Percentiles rank a stretch among this genome's conserved stretches.
phyloP scores from a whole-genome alignment of 768 basidiomycete species.

The Kondoa subrosea region DNA sequence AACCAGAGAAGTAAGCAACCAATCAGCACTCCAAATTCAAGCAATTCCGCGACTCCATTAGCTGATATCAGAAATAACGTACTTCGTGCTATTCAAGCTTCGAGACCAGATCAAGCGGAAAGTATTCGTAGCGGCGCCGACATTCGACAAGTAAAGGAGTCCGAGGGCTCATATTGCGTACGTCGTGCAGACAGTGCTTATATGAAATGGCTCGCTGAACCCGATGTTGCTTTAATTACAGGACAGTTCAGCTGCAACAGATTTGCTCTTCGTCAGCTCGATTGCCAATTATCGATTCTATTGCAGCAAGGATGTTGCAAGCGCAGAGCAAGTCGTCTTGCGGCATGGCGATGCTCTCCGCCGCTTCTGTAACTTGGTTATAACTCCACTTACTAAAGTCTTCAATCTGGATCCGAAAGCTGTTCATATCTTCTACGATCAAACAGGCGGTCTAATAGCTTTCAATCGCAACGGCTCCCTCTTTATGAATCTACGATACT shows the following conservation, averaged over 20 bases:
- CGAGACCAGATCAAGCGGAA: constrained; percentile 32
- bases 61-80: constrained; percentile 24
- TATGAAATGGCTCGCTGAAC: constrained; percentile 8
- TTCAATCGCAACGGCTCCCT: constrained; percentile 81
- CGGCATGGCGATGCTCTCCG: constrained; percentile 1
- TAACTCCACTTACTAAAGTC: constrained; percentile 48
- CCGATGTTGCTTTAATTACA: background rate
- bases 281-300: constrained; percentile 25
- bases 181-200: constrained; percentile 18
- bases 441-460: constrained; percentile 63
- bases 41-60: constrained; percentile 21
- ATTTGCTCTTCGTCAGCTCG: constrained; percentile 20
- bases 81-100: constrained; percentile 29
- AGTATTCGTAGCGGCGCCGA: constrained; percentile 31
- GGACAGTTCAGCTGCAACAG: constrained; percentile 9
- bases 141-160: constrained; percentile 32
- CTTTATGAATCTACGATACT: constrained; percentile 52
- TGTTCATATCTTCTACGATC: constrained; percentile 74
- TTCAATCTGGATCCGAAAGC: constrained; percentile 58
- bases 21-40: constrained; percentile 33
- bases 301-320: constrained; percentile 15
- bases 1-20: constrained; percentile 32
- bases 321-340: constrained; percentile 10
- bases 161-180: constrained; percentile 28
- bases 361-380: constrained; percentile 27